Evolutionary conservation across 495 filamentous ascomycete species (phyloP).

Genomic region (Talaromyces thailandensis): DNA sequence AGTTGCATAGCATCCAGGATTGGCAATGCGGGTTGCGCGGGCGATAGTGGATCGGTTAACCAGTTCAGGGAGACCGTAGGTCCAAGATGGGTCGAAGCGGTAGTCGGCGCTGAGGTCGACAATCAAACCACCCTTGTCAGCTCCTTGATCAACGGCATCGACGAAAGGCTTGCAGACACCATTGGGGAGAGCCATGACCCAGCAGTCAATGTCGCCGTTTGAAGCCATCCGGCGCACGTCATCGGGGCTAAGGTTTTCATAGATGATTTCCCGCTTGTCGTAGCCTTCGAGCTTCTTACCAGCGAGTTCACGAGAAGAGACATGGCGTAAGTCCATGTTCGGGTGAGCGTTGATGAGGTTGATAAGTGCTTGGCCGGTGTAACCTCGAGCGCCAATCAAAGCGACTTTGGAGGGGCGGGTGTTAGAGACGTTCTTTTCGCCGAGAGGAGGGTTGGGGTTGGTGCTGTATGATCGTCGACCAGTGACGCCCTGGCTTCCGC

Average conservation of each 20-base stretch:
- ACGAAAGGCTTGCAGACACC: slow-evolving; percentile 96
- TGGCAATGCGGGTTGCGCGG: slow-evolving; percentile 78
- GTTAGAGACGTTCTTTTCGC: slow-evolving; percentile 83
- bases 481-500: slow-evolving; percentile 20
- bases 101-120: slow-evolving; percentile 94
- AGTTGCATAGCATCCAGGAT: slow-evolving; percentile 95
- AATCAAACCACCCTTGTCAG: slow-evolving; percentile 67
- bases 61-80: slow-evolving; percentile 90
- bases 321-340: slow-evolving; percentile 87
- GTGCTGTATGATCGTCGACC: slow-evolving; percentile 51
- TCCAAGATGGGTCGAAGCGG: slow-evolving; percentile 84
- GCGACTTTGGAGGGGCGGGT: slow-evolving; percentile 72
- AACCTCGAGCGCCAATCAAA: slow-evolving; percentile 90
- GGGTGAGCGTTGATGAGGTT: slow-evolving; percentile 82
- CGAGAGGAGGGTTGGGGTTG: slow-evolving; percentile 97
- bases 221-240: slow-evolving; percentile 88
- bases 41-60: slow-evolving; percentile 68
- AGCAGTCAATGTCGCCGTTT: slow-evolving; percentile 90
- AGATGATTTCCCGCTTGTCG: slow-evolving; percentile 84
- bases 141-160: slow-evolving; percentile 74
- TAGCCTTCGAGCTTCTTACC: slow-evolving; percentile 89
- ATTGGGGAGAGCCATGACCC: slow-evolving; percentile 97
- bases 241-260: slow-evolving; percentile 84
- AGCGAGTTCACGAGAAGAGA: slow-evolving; percentile 88
- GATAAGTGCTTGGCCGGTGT: slow-evolving; percentile 91